phyloP scores from a whole-genome alignment of 352 stramenopile species.

The Globisporangium parvum region DNA sequence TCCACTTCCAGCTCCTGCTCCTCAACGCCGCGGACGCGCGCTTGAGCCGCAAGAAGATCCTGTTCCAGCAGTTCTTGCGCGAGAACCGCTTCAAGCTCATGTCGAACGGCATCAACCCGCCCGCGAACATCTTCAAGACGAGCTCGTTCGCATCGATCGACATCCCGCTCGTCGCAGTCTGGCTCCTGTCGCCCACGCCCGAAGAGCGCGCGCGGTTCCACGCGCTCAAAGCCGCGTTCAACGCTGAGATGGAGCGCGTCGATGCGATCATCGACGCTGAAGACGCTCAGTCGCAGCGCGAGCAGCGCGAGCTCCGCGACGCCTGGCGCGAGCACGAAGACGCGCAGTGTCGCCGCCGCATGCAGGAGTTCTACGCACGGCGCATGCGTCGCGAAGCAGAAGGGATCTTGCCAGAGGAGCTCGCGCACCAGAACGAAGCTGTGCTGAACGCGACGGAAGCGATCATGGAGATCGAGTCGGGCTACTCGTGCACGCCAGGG shows the following conservation, averaged over 20 bases:
- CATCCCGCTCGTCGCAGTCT: conserved; percentile 86
- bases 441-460: conserved; percentile 78
- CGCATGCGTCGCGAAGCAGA: conserved; percentile 65
- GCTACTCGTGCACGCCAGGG: conserved; percentile 68
- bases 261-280: conserved; percentile 73
- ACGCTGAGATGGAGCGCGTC: conserved; percentile 76
- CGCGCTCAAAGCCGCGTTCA: conserved; percentile 83
- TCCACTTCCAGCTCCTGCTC: conserved; percentile 90
- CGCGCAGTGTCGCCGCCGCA: conserved; percentile 54
- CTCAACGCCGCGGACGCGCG: conserved; percentile 85
- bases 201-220: conserved; percentile 88
- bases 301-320: conserved; percentile 42
- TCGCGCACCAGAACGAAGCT: conserved; percentile 53
- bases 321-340: conserved; percentile 61
- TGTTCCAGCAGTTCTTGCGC: conserved; percentile 92
- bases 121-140: conserved; percentile 87
- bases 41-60: conserved; percentile 83
- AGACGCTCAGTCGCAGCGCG: conserved; percentile 40
- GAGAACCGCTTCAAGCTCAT: conserved; percentile 94
- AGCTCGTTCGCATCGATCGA: conserved; percentile 88
- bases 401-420: conserved; percentile 39
- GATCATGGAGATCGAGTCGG: conserved; percentile 82
- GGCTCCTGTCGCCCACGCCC: conserved; percentile 77
- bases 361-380: conserved; percentile 73
- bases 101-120: conserved; percentile 89